Evolutionary conservation across 768 basidiomycete genomes (phyloP), one percentile per base, ranked within the genome.

Genomic region (Boletus rubescentipes): DNA sequence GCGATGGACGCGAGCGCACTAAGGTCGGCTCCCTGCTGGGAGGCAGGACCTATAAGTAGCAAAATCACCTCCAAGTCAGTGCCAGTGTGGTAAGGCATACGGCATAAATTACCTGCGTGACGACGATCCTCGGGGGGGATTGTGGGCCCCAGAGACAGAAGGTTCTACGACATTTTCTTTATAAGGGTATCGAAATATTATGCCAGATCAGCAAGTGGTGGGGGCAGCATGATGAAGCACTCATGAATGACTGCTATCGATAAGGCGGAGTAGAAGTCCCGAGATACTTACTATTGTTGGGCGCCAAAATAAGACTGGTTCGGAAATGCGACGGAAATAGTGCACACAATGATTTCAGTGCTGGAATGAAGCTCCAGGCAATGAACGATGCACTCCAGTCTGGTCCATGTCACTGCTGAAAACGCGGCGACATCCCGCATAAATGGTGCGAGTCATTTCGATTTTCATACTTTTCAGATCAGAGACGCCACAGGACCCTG

Each of bases 1-100:
- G 84, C 83, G 85, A 86, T 85, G 82, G 80, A 83, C 69, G 80
- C 84, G 77, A 79, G 69, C 73, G 78, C 74, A 77, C 73, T 74
- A 70, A 73, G 76, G 73, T 72, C 73, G 77, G 75, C 73, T 74
- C 67, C 62, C 65, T 68, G 72, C 68, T 74, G 73, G 68, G 57
- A 77, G 76, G 74, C 31, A 69, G 60, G 65, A 61, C 65, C 69
- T 72, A 52, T 37, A 49, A 32, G 35, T 42, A 45, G 54, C 16
- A 31, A 42, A 35, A 36, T 53, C 40, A 50, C 30, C 53, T 35
- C 49, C 47, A 42, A 48, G 55, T 64, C 43, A 63, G 49, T 30
- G 31, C 31, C 11, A 29, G 47, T 37, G 38, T 55, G 42, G 53
- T 43, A 45, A 51, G 35, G 47, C 29, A 53, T 66, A 60, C 53